phyloP scores from a whole-genome alignment of 495 filamentous ascomycete genomes.

The Chaetomidium leptoderma region DNA sequence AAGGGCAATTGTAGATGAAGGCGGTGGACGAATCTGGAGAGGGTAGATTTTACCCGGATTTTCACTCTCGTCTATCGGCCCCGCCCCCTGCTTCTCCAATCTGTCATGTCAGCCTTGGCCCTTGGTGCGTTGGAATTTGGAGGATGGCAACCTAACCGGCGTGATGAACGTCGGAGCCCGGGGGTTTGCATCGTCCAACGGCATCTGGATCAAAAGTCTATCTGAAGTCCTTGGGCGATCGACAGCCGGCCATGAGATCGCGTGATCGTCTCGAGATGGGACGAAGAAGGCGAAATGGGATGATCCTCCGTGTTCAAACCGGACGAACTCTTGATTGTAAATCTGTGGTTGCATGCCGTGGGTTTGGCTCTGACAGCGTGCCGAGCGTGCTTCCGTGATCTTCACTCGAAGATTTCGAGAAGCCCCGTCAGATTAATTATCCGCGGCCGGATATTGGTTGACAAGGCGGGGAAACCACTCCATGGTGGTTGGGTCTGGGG shows the following conservation, averaged over 20 bases:
- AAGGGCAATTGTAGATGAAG: slow-evolving; percentile 21
- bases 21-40: slow-evolving; percentile 18
- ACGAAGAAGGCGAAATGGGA: slow-evolving; percentile 1
- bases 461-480: slow-evolving; percentile 13
- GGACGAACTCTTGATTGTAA: slow-evolving; percentile 20
- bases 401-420: slow-evolving; percentile 34
- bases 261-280: slow-evolving; percentile 21
- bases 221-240: slow-evolving; percentile 19
- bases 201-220: background rate
- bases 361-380: slow-evolving; percentile 19
- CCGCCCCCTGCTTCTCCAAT: slow-evolving; percentile 18
- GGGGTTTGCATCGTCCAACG: background rate
- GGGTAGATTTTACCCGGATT: slow-evolving; percentile 32
- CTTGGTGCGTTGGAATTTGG: slow-evolving; percentile 10
- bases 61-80: slow-evolving; percentile 30
- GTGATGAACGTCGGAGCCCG: background rate
- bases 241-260: slow-evolving; percentile 16
- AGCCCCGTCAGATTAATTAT: slow-evolving; percentile 34
- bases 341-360: slow-evolving; percentile 21
- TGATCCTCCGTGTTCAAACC: slow-evolving; percentile 20
- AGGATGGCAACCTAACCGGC: slow-evolving; percentile 1
- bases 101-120: slow-evolving; percentile 23
- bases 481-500: slow-evolving; percentile 26
- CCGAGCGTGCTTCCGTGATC: slow-evolving; percentile 27
- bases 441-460: slow-evolving; percentile 21